Conservation (phyloP, 768 basidiomycete species). For the Boletus pseudo-olivaceus region DNA sequence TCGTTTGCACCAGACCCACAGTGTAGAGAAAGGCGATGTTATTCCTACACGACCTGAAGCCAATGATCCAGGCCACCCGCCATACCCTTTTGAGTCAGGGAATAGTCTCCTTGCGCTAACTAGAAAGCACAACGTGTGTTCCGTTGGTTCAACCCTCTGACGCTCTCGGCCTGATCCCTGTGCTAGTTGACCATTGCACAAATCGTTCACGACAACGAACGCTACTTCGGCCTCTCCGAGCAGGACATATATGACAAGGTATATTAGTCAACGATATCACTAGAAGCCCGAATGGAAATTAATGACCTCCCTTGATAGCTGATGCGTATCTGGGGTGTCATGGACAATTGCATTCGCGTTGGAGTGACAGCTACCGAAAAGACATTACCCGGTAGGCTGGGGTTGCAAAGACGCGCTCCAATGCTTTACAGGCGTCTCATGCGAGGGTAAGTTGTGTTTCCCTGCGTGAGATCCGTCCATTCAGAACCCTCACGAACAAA, state of each 20-base stretch:
- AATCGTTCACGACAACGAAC: constrained; percentile 90
- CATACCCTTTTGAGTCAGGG: constrained; percentile 80
- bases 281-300: not conserved
- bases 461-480: not conserved
- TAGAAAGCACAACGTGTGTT: constrained; percentile 74
- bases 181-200: constrained; percentile 87
- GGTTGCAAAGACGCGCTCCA: constrained; percentile 78
- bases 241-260: constrained; percentile 75
- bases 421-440: constrained; percentile 87
- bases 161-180: constrained; percentile 4
- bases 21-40: constrained; percentile 29
- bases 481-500: constrained; percentile 22
- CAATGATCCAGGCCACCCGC: constrained; percentile 54
- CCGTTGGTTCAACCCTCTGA: constrained; percentile 1
- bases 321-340: constrained; percentile 82
- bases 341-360: constrained; percentile 87
- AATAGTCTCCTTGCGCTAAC: constrained; percentile 73
- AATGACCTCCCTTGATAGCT: constrained; percentile 33
- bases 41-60: constrained; percentile 8
- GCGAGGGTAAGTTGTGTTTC: constrained; percentile 58
- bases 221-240: constrained; percentile 71
- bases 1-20: constrained; percentile 65
- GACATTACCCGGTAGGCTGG: constrained; percentile 83
- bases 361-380: constrained; percentile 80
- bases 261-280: not conserved